Evolutionary conservation across 2,329 filamentous ascomycete genomes (phyloP).

Genomic region (Aspergillus candidus): DNA sequence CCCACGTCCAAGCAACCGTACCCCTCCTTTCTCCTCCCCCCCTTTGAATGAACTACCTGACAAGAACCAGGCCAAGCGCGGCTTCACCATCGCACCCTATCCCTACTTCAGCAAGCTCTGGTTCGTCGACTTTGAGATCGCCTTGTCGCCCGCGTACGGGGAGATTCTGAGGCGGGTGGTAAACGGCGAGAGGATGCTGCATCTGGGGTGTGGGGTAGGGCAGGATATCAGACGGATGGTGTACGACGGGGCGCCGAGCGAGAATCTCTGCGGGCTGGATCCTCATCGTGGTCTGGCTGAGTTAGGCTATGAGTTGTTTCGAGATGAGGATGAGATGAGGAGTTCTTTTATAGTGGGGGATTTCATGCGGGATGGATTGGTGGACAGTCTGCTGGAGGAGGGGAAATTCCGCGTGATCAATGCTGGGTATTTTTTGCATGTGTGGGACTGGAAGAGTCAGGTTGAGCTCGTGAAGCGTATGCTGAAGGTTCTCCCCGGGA

Average conservation of each 20-base stretch:
- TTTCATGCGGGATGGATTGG: slow-evolving; percentile 1
- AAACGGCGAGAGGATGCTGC: background rate
- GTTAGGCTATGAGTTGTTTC: slow-evolving; percentile 5
- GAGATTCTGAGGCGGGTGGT: background rate
- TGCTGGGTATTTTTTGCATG: slow-evolving; percentile 8
- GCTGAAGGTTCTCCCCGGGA: slow-evolving; percentile 1
- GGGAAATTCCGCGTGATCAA: slow-evolving; percentile 2
- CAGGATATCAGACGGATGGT: background rate
- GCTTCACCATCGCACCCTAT: background rate
- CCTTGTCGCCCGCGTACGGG: background rate
- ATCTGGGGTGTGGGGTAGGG: slow-evolving; percentile 2
- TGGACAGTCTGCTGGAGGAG: background rate
- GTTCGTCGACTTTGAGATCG: background rate
- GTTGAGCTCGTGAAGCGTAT: slow-evolving; percentile 2
- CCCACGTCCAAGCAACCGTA: too few species aligned
- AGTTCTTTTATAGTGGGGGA: slow-evolving; percentile 2
- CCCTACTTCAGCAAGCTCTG: background rate
- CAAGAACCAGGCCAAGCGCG: background rate
- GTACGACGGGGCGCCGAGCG: slow-evolving; percentile 1
- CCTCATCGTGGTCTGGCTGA: background rate
- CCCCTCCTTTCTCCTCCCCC: too few species aligned
- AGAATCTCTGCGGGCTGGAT: slow-evolving; percentile 1
- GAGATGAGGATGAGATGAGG: background rate
- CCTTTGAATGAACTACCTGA: too few species aligned
- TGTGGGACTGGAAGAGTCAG: slow-evolving; percentile 6